Base-by-base conservation (phyloP, 2,329 filamentous ascomycete genomes). In the Pseudogymnoascus sp. region DNA sequence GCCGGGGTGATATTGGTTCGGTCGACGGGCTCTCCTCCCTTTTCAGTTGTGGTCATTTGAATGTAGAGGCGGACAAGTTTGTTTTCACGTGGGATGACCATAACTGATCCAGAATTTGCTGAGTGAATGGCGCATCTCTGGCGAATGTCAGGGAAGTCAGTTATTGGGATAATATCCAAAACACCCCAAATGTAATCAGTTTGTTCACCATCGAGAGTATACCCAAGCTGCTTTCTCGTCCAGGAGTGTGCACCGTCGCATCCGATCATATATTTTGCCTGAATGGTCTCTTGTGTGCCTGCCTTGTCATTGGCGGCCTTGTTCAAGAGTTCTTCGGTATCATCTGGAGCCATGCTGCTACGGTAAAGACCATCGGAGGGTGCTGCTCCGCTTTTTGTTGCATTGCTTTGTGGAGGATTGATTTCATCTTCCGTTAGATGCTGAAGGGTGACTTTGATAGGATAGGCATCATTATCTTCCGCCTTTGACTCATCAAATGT, bases 241-340 rank as follows among this genome's bases (percentile, higher is more conserved):
- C 86, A 89, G 63, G 81, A 85, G 68, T 87, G 85, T 0, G 88
- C 87, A 0, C 88, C 88, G 66, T 90, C 88, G 50, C 82, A 85
- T 0, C 86, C 87, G 3, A 90, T 77, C 38, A 89, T 77, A 66
- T 88, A 89, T 70, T 86, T 86, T 10, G 82, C 79, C 37, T 75
- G 79, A 2, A 86, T 75, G 0, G 74, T 72, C 67, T 83, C 81
- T 59, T 72, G 70, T 68, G 66, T 65, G 68, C 74, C 72, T 12
- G 70, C 78, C 63, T 72, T 76, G 38, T 70, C 70, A 24, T 79
- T 77, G 14, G 63, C 50, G 31, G 68, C 65, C 56, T 65, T 70
- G 37, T 65, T 67, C n/a, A 78, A 63, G 7, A 86, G 70, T 14
- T 83, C 81, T 1, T 82, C 79, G 0, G 81, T 85, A 66, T 87